These are phyloP conservation scores for Lizonia empirigonia DNA, from an alignment of 2,329 filamentous ascomycete genomes.

Conservation along the genomic window DNA sequence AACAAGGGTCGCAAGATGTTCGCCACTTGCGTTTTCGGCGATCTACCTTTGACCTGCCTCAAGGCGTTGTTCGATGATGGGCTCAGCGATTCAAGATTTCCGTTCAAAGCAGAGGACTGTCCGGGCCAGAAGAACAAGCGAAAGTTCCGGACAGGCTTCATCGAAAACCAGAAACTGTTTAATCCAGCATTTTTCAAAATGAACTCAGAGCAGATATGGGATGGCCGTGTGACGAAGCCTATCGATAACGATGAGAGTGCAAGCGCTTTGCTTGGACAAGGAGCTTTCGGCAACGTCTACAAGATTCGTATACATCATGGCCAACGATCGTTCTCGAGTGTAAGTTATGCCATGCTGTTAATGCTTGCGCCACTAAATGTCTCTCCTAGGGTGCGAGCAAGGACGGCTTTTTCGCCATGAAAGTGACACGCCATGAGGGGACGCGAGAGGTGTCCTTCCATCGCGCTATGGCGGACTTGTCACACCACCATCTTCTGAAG, in stretches of 20 bases:
- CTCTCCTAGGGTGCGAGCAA: not conserved
- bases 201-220: not conserved
- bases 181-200: not conserved
- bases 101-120: not conserved
- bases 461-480: not conserved
- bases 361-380: not conserved
- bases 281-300: slow-evolving; percentile 3
- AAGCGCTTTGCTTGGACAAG: not conserved
- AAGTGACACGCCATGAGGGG: not conserved
- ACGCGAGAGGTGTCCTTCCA: slow-evolving; percentile 4
- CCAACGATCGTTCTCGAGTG: not conserved
- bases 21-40: slow-evolving; percentile 1
- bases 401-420: slow-evolving; percentile 1
- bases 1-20: not conserved
- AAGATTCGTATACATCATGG: not conserved
- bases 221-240: not conserved
- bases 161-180: not conserved
- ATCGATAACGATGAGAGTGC: not conserved
- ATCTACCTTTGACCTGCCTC: not conserved
- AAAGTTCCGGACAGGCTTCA: not conserved
- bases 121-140: not conserved
- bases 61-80: not conserved
- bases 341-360: not conserved
- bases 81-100: not conserved
- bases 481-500: slow-evolving; percentile 21